Percentiles rank a stretch among this genome's conserved stretches.
phyloP scores from a whole-genome alignment of 192 early-diverging fungal genomes.

The Coemansia sp. region DNA sequence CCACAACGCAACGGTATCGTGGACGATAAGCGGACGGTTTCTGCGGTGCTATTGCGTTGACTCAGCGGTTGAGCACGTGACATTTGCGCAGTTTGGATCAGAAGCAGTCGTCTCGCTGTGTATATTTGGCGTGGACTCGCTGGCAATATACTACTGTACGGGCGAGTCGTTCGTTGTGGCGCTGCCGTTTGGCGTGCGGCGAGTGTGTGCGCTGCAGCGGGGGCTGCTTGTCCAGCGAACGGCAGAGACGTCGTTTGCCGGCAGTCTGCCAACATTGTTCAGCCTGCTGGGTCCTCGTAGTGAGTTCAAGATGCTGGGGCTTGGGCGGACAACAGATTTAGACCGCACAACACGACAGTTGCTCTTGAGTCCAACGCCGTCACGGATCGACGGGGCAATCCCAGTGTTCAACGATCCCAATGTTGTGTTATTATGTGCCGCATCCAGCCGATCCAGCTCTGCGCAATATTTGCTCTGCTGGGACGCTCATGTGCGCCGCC shows the following conservation, averaged over 20 bases:
- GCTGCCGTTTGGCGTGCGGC: constrained; percentile 39
- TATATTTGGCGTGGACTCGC: constrained; percentile 32
- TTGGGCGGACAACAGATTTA: constrained; percentile 24
- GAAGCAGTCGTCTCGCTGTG: constrained; percentile 30
- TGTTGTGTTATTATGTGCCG: constrained; percentile 22
- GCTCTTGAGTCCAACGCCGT: constrained; percentile 36
- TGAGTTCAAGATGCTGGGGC: constrained; percentile 50
- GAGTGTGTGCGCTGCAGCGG: constrained; percentile 28
- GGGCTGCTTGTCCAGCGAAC: constrained; percentile 42
- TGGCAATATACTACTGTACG: constrained; percentile 31
- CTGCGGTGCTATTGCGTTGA: constrained; percentile 32
- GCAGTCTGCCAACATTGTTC: constrained; percentile 35
- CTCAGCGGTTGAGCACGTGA: constrained; percentile 11
- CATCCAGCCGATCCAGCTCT: constrained; percentile 5
- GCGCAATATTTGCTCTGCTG: constrained; percentile 50
- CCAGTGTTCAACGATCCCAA: constrained; percentile 39
- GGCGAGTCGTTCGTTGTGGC: constrained; percentile 33
- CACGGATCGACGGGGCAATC: constrained; percentile 9
- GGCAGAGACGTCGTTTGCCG: constrained; percentile 13
- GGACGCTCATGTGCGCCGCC: constrained; percentile 28
- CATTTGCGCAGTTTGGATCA: constrained; percentile 32
- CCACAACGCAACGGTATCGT: constrained; percentile 11
- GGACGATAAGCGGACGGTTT: constrained; percentile 31
- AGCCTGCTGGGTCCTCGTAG: constrained; percentile 38
- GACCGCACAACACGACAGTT: constrained; percentile 14